Conservation (phyloP, 2,329 filamentous ascomycete species). For the Fusarium graminum region DNA sequence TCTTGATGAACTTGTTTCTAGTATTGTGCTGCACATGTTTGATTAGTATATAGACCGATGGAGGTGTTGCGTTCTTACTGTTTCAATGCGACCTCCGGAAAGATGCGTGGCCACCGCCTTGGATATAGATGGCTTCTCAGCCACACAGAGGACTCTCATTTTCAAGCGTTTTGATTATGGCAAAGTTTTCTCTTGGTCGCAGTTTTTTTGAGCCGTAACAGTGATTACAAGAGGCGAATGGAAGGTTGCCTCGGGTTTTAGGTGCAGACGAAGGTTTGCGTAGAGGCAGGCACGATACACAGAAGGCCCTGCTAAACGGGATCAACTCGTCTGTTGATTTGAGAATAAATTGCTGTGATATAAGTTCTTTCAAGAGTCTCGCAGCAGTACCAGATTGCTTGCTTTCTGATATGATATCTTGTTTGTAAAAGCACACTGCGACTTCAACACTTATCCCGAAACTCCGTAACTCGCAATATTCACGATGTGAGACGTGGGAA, state of each 20-base stretch:
- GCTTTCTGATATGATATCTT: background rate
- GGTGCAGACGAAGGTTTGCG: conserved; percentile 15
- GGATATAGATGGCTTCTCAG: conserved; percentile 88
- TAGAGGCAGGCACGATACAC: conserved; percentile 31
- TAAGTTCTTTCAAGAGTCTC: background rate
- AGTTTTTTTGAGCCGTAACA: background rate
- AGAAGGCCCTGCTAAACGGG: conserved; percentile 12
- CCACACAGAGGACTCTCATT: conserved; percentile 69
- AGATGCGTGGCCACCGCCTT: conserved; percentile 94
- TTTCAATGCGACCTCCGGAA: conserved; percentile 78
- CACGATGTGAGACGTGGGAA: conserved; percentile 12
- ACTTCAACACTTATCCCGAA: conserved; percentile 2
- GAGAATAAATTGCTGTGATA: conserved; percentile 33
- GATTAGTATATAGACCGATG: conserved; percentile 38
- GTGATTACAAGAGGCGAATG: conserved; percentile 20
- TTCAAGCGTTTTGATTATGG: background rate
- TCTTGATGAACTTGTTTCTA: conserved; percentile 85
- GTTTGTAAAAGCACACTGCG: background rate
- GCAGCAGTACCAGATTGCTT: conserved; percentile 7
- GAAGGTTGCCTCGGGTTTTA: conserved; percentile 33
- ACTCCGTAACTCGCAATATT: conserved; percentile 18
- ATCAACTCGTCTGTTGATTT: conserved; percentile 19
- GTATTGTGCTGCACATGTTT: conserved; percentile 70
- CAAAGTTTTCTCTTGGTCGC: background rate
- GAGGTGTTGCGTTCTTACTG: conserved; percentile 64